Conservation (phyloP, 306 rosid species). For the Senna siamea region DNA sequence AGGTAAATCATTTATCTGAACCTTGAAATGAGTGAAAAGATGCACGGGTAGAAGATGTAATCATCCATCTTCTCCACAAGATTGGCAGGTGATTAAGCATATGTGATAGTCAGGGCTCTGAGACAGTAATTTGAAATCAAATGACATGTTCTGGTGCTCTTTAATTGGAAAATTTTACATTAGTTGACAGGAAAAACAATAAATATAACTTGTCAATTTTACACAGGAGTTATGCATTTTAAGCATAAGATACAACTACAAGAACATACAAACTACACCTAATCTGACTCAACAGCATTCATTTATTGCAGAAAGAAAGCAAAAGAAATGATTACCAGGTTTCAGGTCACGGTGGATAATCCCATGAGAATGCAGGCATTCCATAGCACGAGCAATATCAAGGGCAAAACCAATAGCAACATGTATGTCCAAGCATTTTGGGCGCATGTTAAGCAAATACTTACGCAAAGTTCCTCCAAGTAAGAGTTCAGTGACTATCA, state of each 20-base stretch:
- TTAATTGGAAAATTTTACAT: not conserved
- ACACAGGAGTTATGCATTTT: conserved; percentile 4
- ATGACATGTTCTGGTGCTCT: not conserved
- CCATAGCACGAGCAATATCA: conserved; percentile 95
- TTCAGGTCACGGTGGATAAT: conserved; percentile 95
- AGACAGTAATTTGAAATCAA: conserved; percentile 34
- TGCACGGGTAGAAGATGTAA: conserved; percentile 9
- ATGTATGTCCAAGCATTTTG: conserved; percentile 78
- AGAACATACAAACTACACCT: conserved; percentile 9
- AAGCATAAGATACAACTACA: not conserved
- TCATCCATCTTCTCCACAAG: conserved; percentile 18
- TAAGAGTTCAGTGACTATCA: conserved; percentile 91
- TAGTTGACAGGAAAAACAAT: too few species aligned
- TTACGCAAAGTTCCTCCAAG: conserved; percentile 84
- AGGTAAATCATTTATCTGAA: conserved; percentile 6
- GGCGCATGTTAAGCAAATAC: conserved; percentile 81
- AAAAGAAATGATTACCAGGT: conserved; percentile 68
- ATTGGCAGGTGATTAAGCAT: conserved; percentile 9
- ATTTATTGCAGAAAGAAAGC: conserved; percentile 20
- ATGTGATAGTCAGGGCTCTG: conserved; percentile 11
- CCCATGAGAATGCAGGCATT: conserved; percentile 93
- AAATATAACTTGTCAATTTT: not conserved
- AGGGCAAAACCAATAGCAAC: conserved; percentile 86
- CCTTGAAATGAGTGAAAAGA: conserved; percentile 6
- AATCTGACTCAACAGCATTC: conserved; percentile 1